Conservation (phyloP, 106 monocot species). For the Dendrobium huoshanense region DNA sequence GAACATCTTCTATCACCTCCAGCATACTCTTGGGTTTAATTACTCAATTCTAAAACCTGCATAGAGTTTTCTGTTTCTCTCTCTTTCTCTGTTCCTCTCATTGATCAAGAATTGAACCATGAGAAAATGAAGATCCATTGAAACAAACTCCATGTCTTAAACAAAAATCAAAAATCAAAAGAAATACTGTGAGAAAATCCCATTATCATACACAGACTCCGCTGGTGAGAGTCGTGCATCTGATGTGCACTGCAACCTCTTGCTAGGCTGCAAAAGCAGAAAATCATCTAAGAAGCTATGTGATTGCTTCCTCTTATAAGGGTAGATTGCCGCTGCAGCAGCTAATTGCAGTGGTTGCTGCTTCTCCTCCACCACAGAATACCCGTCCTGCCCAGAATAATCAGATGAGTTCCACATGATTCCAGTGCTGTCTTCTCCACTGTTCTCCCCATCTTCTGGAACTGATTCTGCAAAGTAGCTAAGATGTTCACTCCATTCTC, state of each 20-base stretch:
- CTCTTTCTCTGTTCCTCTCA: no score
- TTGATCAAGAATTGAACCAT: no score
- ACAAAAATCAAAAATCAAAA: no score
- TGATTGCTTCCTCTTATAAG: not conserved
- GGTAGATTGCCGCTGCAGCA: not conserved
- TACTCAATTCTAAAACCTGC: no score
- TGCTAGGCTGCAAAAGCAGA: not conserved
- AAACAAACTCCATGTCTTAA: no score
- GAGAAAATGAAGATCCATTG: no score
- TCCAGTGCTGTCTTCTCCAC: no score
- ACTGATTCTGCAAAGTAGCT: not conserved
- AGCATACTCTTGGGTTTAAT: no score
- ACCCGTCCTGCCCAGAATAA: not conserved
- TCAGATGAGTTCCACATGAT: not conserved
- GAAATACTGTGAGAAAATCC: no score
- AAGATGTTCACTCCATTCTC: not conserved
- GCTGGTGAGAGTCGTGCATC: not conserved
- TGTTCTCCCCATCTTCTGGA: not conserved
- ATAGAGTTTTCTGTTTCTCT: no score
- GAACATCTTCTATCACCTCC: no score
- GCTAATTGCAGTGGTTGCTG: not conserved
- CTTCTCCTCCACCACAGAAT: not conserved
- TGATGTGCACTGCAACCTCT: not conserved
- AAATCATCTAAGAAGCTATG: not conserved
- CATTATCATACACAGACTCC: no score